Evolutionary conservation across 495 filamentous ascomycete genomes (phyloP).

Genomic region (Rostrohypoxylon terebratum): DNA sequence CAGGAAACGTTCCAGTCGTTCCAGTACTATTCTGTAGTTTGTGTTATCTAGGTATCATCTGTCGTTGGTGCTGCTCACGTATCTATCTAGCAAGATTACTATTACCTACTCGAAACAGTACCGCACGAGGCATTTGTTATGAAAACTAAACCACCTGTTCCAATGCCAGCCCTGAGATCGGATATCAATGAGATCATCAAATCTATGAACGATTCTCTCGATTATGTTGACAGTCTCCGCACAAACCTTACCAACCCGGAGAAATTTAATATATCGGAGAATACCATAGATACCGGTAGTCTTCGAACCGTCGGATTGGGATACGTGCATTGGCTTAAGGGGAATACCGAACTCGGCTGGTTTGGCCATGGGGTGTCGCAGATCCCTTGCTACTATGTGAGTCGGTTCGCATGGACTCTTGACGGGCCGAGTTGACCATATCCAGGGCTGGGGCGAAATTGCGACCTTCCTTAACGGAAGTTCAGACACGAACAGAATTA

Average conservation of each 20-base stretch:
- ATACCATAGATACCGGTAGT: background rate
- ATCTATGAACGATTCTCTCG: background rate
- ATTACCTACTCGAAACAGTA: background rate
- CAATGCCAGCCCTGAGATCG: background rate
- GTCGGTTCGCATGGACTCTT: background rate
- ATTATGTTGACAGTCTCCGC: background rate
- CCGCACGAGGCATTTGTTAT: background rate
- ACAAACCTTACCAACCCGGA: background rate
- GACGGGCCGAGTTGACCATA: background rate
- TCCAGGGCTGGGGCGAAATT: background rate
- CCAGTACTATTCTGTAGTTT: conserved; percentile 5
- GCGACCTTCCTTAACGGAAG: background rate
- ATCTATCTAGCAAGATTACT: conserved; percentile 7
- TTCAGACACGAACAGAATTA: background rate
- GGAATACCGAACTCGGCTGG: background rate
- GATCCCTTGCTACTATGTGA: conserved; percentile 1
- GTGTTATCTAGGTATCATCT: background rate
- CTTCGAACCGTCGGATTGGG: background rate
- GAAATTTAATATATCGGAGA: background rate
- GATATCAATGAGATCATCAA: background rate
- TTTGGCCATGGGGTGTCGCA: background rate
- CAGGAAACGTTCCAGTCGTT: background rate
- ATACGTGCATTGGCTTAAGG: conserved; percentile 1
- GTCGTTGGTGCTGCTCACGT: background rate
- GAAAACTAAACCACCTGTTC: background rate